These are phyloP conservation scores for Colletotrichum cuscutae DNA, from an alignment of 2,329 filamentous ascomycete species.

Conservation along the genomic window DNA sequence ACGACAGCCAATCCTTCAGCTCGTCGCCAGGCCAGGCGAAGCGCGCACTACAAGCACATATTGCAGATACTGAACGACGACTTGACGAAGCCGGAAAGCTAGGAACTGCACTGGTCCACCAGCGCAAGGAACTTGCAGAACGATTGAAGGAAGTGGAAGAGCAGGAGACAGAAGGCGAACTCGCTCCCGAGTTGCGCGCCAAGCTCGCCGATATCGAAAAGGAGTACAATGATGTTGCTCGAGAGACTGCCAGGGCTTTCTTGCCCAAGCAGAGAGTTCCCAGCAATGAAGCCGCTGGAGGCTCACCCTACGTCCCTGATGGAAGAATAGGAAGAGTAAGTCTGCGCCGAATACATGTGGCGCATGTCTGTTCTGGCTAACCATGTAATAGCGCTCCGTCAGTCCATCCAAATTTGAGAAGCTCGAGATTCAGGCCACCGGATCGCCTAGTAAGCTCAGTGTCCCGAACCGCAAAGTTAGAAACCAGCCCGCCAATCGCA, in stretches of 20 bases:
- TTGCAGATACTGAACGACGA: slow-evolving; percentile 90
- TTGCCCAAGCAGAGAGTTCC: slow-evolving; percentile 84
- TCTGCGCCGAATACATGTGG: slow-evolving; percentile 18
- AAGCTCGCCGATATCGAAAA: slow-evolving; percentile 89
- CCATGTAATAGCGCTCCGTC: slow-evolving; percentile 66
- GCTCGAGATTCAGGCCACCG: slow-evolving; percentile 85
- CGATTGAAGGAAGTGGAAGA: slow-evolving; percentile 87
- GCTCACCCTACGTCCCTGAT: slow-evolving; percentile 65
- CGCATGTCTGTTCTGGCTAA: slow-evolving; percentile 22
- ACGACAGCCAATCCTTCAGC: slow-evolving; percentile 81
- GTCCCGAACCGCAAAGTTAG: slow-evolving; percentile 89
- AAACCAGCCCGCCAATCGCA: slow-evolving; percentile 87
- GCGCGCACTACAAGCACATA: slow-evolving; percentile 88
- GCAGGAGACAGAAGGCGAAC: slow-evolving; percentile 78
- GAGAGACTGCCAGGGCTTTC: slow-evolving; percentile 89
- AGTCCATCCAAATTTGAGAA: slow-evolving; percentile 85
- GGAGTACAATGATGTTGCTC: slow-evolving; percentile 93
- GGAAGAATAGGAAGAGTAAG: slow-evolving; percentile 64
- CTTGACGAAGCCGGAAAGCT: slow-evolving; percentile 92
- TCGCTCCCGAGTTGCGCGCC: slow-evolving; percentile 83
- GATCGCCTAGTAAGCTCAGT: slow-evolving; percentile 88
- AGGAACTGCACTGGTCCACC: slow-evolving; percentile 86
- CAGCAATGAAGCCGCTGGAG: slow-evolving; percentile 69
- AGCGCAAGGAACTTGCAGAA: slow-evolving; percentile 84
- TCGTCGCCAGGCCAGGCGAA: slow-evolving; percentile 88